Evolutionary conservation across 805 yeast species (phyloP).

Genomic region (Candida insectorum): DNA sequence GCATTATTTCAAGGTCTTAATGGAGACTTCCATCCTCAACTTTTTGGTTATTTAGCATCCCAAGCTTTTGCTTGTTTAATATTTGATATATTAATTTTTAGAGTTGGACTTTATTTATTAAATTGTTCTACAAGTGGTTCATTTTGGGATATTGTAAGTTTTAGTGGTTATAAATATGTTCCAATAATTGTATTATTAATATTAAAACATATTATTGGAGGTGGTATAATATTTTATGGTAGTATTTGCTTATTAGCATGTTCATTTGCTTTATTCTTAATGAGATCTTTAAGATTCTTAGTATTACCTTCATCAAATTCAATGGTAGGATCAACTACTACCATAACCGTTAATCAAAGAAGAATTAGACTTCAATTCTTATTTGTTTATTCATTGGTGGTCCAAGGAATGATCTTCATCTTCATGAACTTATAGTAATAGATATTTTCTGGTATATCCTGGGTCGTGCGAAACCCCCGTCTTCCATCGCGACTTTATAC

Average conservation of each 20-base stretch:
- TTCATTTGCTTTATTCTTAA: conserved; percentile 54
- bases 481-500: no score
- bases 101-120: conserved; percentile 78
- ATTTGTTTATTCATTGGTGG: conserved; percentile 76
- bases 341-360: conserved; percentile 61
- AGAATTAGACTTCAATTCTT: conserved; percentile 83
- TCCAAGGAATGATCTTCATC: conserved; percentile 77
- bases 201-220: conserved; percentile 44
- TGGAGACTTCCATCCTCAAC: conserved; percentile 90
- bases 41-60: conserved; percentile 82
- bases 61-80: conserved; percentile 80
- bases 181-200: conserved; percentile 62
- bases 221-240: conserved; percentile 35
- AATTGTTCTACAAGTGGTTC: conserved; percentile 58
- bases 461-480: no score
- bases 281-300: conserved; percentile 67
- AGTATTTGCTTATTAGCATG: conserved; percentile 24
- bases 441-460: no score
- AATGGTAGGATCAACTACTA: conserved; percentile 24
- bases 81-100: conserved; percentile 71
- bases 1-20: conserved; percentile 81
- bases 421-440: conserved; percentile 39
- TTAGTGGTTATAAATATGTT: conserved; percentile 92
- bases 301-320: conserved; percentile 55
- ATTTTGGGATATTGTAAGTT: conserved; percentile 80